Evolutionary conservation across 176 grass and related monocot species (phyloP).

Genomic region (Panicum miliaceum): DNA sequence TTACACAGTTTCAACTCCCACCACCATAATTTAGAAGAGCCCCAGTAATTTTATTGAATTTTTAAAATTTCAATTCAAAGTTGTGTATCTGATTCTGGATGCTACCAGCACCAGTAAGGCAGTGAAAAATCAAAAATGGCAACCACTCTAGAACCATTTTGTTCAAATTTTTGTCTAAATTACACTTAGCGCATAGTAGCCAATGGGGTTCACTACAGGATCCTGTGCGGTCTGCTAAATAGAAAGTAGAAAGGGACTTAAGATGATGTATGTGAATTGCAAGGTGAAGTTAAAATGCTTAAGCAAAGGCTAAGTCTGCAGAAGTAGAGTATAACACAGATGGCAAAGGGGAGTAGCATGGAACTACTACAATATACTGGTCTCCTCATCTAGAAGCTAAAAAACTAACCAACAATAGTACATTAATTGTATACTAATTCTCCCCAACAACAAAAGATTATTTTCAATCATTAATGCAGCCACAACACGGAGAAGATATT

Average conservation of each 20-base stretch:
- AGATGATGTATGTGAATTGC: neutral
- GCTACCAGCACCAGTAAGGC: neutral
- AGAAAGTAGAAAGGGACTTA: conserved; percentile 4
- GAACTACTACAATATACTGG: neutral
- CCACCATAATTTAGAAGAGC: neutral
- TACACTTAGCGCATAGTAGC: neutral
- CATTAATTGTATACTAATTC: neutral
- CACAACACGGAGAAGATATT: neutral
- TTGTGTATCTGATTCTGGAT: conserved; percentile 16
- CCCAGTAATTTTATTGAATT: neutral
- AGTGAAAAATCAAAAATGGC: too few species aligned
- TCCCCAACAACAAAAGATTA: neutral
- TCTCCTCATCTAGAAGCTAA: conserved; percentile 28
- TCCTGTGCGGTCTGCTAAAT: neutral
- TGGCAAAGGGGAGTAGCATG: neutral
- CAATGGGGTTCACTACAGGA: neutral
- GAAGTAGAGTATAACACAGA: neutral
- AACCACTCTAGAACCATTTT: neutral
- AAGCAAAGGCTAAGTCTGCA: conserved; percentile 3
- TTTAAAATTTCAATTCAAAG: neutral
- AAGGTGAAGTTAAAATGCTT: conserved; percentile 21
- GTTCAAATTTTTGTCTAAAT: neutral
- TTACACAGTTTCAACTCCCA: conserved; percentile 28
- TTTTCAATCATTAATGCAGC: neutral
- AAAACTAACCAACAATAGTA: neutral